Base-by-base conservation (phyloP, 495 filamentous ascomycete genomes). In the Tuber brumale region DNA sequence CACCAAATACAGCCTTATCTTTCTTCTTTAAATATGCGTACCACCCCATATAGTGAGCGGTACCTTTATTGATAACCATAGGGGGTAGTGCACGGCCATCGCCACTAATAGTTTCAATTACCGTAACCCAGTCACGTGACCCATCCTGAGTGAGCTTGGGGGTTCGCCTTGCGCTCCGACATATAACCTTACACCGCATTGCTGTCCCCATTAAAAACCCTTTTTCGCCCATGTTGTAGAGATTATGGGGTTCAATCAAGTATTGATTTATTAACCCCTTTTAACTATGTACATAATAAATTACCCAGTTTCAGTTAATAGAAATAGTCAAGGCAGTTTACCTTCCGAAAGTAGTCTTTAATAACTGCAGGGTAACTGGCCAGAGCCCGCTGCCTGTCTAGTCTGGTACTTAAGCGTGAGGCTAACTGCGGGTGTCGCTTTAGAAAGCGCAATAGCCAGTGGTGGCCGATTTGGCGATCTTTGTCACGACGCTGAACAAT, bases 261-360 rank as follows among this genome's bases (percentile, higher is more conserved):
- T 45, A 76, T n/a, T 69, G 35, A 31, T 69, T 70, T 42, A 72
- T 76, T 21, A 76, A 44, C 7, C 37, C 45, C 57, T 75, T 51
- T 31, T 61, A 66, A 66, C 61, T 75, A 70, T 37, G 21, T 31
- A 44, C 41, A 61, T 45, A 48, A 48, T 71, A 37, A 44, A 51
- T 35, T 61, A 57, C n/a, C 48, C n/a, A n/a, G 21, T 2, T 2
- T 57, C 8, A 10, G 9, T 9, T 4, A 8, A 10, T 8, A 9
- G 6, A 0, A n/a, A 9, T n/a, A 10, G 48, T n/a, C n/a, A n/a
- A 10, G 23, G 0, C 8, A n/a, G 2, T 57, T 75, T 73, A 75
- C 73, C 73, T 72, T 77, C 10, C 35, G 19, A 14, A 77, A 75
- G 48, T 77, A 51, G 73, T 77, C 43, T 42, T 75, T 75, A 39